phyloP scores from a whole-genome alignment of 805 yeast species.

The Ogataea parapolymorpha region DNA sequence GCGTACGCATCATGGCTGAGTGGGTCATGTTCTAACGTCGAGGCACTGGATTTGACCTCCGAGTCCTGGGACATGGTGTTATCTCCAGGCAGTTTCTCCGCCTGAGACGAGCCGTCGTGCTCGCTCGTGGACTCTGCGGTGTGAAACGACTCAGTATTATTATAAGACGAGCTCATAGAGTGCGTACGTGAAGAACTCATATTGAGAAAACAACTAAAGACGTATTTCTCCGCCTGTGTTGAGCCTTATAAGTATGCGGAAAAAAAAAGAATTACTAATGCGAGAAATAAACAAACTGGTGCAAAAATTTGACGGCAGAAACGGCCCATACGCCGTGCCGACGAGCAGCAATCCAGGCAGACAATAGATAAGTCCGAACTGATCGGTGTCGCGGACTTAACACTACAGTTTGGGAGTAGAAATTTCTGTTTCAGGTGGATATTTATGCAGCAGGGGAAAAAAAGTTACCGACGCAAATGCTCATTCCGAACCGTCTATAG shows the following conservation, averaged over 20 bases:
- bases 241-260: too few relatives aligned
- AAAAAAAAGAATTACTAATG: neutral
- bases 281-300: neutral
- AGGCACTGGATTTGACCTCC: neutral
- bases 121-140: conserved; percentile 8
- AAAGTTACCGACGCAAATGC: neutral
- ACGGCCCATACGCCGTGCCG: too few relatives aligned
- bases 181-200: conserved; percentile 5
- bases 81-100: neutral
- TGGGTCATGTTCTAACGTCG: conserved; percentile 10
- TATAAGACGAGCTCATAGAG: conserved; percentile 15
- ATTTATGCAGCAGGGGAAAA: neutral
- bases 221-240: too few relatives aligned
- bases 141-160: conserved; percentile 15
- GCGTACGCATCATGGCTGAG: conserved; percentile 4
- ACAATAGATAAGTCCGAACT: neutral
- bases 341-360: too few relatives aligned
- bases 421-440: too few relatives aligned
- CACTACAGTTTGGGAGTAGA: too few relatives aligned
- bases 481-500: neutral
- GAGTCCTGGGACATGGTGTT: neutral
- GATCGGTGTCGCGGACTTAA: neutral
- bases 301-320: too few relatives aligned
- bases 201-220: too few relatives aligned
- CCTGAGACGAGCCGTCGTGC: neutral